These are phyloP conservation scores for Hyparrhenia diplandra DNA, from an alignment of 176 grass and related monocot species.

Conservation along the genomic window DNA sequence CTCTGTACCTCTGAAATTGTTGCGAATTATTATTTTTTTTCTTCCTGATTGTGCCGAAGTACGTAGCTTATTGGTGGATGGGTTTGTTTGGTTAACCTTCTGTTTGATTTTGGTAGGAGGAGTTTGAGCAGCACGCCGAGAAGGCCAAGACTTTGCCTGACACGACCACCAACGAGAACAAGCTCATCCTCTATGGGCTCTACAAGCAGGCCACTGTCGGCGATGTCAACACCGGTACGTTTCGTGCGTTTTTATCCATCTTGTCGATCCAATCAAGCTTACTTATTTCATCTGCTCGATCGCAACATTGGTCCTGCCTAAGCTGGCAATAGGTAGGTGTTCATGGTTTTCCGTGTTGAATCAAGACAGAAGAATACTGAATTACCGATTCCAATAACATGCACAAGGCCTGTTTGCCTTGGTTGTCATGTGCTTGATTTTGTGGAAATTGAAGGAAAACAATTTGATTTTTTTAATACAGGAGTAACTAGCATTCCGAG, in stretches of 20 bases:
- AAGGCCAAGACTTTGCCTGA: conserved; percentile 71
- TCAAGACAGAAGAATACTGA: no score
- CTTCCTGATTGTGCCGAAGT: no score
- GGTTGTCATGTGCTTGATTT: not conserved
- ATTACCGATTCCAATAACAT: not conserved
- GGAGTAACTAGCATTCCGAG: not conserved
- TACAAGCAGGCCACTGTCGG: conserved; percentile 73
- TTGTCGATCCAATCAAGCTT: not conserved
- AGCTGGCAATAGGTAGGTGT: not conserved
- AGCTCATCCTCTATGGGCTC: conserved; percentile 69
- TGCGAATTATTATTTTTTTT: no score
- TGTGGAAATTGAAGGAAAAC: not conserved
- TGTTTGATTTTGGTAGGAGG: conserved; percentile 30
- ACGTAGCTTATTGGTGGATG: no score
- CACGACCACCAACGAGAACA: conserved; percentile 43
- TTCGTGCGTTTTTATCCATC: not conserved
- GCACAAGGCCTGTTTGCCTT: not conserved
- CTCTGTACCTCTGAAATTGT: no score
- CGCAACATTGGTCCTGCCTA: not conserved
- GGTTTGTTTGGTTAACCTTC: not conserved
- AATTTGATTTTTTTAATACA: not conserved
- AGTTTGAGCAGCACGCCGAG: conserved; percentile 65
- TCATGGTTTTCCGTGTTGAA: not conserved
- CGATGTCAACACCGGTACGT: conserved; percentile 55
- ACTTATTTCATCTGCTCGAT: not conserved